phyloP scores from a whole-genome alignment of 495 filamentous ascomycete genomes.

The Thozetella sp. region DNA sequence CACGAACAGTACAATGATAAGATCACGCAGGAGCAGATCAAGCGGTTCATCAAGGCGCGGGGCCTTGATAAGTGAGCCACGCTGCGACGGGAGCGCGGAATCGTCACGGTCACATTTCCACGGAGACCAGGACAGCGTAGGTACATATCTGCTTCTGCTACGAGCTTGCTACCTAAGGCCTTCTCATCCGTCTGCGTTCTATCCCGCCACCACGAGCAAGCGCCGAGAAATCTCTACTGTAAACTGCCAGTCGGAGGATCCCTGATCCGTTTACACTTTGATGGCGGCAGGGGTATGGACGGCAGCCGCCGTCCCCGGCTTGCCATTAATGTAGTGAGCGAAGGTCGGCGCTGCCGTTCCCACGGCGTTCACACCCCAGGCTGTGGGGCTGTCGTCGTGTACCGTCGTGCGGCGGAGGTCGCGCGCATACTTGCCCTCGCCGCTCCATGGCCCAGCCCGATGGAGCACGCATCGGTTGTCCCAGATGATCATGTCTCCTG shows the following conservation, averaged over 20 bases:
- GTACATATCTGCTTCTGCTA: not conserved
- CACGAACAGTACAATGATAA: constrained; percentile 92
- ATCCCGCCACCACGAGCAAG: too few relatives aligned
- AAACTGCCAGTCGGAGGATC: too few relatives aligned
- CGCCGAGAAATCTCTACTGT: too few relatives aligned
- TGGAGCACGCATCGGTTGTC: constrained; percentile 62
- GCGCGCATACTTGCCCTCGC: constrained; percentile 48
- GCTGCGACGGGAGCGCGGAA: not conserved
- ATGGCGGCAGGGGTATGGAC: not conserved
- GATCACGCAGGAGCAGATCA: constrained; percentile 62
- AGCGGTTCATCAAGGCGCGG: constrained; percentile 79
- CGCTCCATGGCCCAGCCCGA: constrained; percentile 49
- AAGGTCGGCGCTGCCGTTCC: constrained; percentile 9
- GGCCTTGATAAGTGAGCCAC: constrained; percentile 68
- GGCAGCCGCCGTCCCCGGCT: not conserved
- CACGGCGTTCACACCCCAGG: constrained; percentile 46
- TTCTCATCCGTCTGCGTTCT: too few relatives aligned
- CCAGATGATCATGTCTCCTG: constrained; percentile 59
- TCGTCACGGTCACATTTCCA: not conserved
- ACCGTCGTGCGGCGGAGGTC: constrained; percentile 60
- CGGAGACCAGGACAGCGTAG: not conserved
- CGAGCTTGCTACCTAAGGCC: not conserved
- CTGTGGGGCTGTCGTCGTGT: constrained; percentile 40
- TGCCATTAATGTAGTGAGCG: not conserved
- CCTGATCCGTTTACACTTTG: not conserved